Conservation (phyloP, 805 yeast genomes). For the Metschnikowia matae region DNA sequence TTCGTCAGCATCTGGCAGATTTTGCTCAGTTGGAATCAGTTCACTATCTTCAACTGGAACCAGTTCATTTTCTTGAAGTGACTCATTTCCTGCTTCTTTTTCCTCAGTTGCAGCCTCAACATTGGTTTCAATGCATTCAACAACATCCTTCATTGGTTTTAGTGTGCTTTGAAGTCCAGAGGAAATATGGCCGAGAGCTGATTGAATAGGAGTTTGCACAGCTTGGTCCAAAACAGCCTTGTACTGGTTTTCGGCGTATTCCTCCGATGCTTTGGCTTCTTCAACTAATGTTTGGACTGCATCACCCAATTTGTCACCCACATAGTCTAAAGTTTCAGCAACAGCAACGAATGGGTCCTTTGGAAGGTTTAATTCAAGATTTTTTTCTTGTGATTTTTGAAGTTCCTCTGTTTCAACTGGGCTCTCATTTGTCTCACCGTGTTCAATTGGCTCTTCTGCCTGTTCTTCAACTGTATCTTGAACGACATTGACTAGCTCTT, state of each 20-base stretch:
- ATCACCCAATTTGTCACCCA: neutral
- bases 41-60: no score
- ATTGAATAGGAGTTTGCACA: neutral
- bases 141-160: neutral
- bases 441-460: neutral
- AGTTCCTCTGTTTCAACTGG: neutral
- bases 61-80: no score
- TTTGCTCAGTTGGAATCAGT: no score
- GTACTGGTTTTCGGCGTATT: neutral
- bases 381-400: neutral
- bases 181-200: neutral
- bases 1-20: no score
- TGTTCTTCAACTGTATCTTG: neutral
- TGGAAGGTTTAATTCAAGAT: neutral
- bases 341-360: neutral
- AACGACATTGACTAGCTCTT: neutral
- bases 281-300: neutral
- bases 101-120: neutral
- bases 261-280: neutral
- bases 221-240: neutral
- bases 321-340: slow-evolving; percentile 1
- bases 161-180: neutral
- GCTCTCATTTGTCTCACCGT: neutral
- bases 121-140: neutral
- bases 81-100: no score